Evolutionary conservation across 2,329 filamentous ascomycete species (phyloP), one percentile per base, ranked within the genome.

Genomic region (Microsporum canis): DNA sequence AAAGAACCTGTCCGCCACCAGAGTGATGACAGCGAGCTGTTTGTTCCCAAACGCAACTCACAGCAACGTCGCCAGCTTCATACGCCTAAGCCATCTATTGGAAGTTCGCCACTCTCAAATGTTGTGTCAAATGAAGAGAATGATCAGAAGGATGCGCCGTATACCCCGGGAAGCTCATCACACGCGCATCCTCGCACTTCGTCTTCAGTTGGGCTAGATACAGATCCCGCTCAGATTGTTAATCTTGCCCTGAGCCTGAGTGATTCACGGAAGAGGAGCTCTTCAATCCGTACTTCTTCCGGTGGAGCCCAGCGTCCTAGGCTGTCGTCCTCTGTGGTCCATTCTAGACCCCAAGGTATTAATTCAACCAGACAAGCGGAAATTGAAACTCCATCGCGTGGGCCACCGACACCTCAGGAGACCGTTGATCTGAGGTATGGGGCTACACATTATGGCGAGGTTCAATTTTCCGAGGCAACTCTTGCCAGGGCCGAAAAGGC

Each of bases 201-300:
- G 12, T 38, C 55, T 12, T 39, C 59, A 6, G 33, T 61, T 66
- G 78, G 74, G 4, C 70, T 88, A 23, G 84, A 90, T 67, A 80
- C 88, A 63, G 91, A 96, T 69, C 88, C 91, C 5, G 84, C 87
- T 3, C 89, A 96, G 72, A 95, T 97, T 65, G 90, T 97, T 47
- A 91, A 91, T 69, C 88, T 97, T 82, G 92, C 92, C 1, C 76
- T 97, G 67, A 94, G 87, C 65, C 75, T 97, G 57, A 95, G 88
- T 76, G 90, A 96, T 73, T 69, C 84, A 85, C 65, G 84, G 84
- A 63, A 57, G 27, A 62, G 62, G 38, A 59, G 7, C 4, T 33
- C 57, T 17, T 61, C 58, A n/a, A 58, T 58, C n/a, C 62, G 63
- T 53, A 53, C 57, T 4, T 34, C 57, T 14, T 61, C 64, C 0